phyloP scores from a whole-genome alignment of 768 basidiomycete genomes.

The Fistulinella prunicolor region DNA sequence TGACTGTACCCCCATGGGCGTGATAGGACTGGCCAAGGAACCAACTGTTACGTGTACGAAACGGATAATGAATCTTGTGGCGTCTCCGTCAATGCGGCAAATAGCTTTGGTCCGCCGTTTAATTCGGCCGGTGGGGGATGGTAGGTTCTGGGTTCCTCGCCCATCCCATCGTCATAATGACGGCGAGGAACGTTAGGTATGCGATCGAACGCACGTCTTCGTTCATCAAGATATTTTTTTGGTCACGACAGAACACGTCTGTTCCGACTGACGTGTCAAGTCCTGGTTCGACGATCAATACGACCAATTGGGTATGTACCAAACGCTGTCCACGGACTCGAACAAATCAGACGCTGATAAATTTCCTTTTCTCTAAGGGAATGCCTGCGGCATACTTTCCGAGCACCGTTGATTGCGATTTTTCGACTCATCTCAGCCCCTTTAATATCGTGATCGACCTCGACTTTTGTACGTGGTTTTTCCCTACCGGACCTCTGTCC shows the following conservation, averaged over 20 bases:
- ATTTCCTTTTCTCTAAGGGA: constrained; percentile 45
- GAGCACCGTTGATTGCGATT: constrained; percentile 48
- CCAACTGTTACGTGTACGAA: constrained; percentile 30
- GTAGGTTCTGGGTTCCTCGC: constrained; percentile 11
- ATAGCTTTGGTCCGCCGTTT: constrained; percentile 35
- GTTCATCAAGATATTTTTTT: constrained; percentile 40
- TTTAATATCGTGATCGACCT: constrained; percentile 66
- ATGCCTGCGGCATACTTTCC: constrained; percentile 63
- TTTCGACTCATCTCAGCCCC: constrained; percentile 48
- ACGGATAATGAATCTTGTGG: constrained; percentile 33
- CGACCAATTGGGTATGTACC: constrained; percentile 25
- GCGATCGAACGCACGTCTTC: constrained; percentile 32
- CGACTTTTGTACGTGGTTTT: constrained; percentile 23
- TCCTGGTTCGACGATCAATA: constrained; percentile 15
- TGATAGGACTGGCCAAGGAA: constrained; percentile 20
- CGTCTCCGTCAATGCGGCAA: constrained; percentile 21
- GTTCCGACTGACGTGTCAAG: constrained; percentile 35
- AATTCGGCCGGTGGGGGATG: constrained; percentile 37
- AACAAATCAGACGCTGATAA: background rate
- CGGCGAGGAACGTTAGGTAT: constrained; percentile 35
- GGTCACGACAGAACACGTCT: constrained; percentile 29
- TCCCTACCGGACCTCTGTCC: background rate
- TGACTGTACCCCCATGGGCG: background rate
- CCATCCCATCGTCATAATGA: background rate
- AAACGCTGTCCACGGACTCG: background rate